These are phyloP conservation scores for Penicillium brevicompactum DNA, from an alignment of 2,329 filamentous ascomycete species.

Conservation along the genomic window DNA sequence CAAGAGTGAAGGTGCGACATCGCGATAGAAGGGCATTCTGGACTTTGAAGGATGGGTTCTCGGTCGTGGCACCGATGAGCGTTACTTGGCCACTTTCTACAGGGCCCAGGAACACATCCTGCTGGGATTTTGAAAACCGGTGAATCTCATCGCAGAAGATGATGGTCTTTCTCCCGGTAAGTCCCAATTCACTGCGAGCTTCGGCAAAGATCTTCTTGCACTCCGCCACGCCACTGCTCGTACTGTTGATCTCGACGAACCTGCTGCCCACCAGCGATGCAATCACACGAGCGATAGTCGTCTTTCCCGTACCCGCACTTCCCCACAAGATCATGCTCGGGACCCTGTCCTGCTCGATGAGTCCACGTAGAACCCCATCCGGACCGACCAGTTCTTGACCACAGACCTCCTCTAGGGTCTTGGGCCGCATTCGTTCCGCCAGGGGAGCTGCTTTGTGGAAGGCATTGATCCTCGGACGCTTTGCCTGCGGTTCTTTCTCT, in stretches of 20 bases:
- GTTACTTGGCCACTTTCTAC: constrained; percentile 91
- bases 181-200: constrained; percentile 73
- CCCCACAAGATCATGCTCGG: constrained; percentile 93
- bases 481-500: constrained; percentile 50
- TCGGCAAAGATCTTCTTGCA: constrained; percentile 91
- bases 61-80: constrained; percentile 91
- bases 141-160: constrained; percentile 98
- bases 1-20: constrained; percentile 86
- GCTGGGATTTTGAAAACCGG: constrained; percentile 85
- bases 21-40: constrained; percentile 83
- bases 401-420: constrained; percentile 78
- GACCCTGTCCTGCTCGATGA: constrained; percentile 83
- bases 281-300: constrained; percentile 84
- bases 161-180: constrained; percentile 89
- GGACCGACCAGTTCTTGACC: constrained; percentile 90
- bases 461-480: constrained; percentile 67
- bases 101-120: constrained; percentile 90
- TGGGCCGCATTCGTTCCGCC: constrained; percentile 90
- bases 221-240: constrained; percentile 81
- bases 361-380: constrained; percentile 76
- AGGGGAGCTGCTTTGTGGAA: constrained; percentile 75
- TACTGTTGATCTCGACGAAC: constrained; percentile 96
- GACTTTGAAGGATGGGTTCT: constrained; percentile 95
- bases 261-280: constrained; percentile 78
- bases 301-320: constrained; percentile 53